Conservation (phyloP, 177 flowering plant genomes). For the Vitis hybrid region DNA sequence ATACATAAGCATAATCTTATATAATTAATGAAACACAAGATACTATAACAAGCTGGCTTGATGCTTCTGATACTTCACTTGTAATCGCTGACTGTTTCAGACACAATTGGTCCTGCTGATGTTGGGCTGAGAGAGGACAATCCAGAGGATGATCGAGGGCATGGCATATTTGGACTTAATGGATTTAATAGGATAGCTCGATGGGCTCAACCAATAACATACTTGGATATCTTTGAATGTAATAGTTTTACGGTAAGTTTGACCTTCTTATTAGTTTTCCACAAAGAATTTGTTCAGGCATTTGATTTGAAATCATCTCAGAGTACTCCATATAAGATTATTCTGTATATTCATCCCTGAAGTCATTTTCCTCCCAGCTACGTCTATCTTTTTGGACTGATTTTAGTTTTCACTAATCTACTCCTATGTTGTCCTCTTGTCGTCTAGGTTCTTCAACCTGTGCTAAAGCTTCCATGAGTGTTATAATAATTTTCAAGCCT, state of each 20-base stretch:
- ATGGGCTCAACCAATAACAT: slow-evolving; percentile 94
- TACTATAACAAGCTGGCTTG: not conserved
- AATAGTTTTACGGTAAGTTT: slow-evolving; percentile 69
- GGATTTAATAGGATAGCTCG: slow-evolving; percentile 53
- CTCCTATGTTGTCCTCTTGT: not conserved
- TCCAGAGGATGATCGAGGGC: slow-evolving; percentile 82
- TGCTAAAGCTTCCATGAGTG: too few species aligned
- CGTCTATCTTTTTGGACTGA: too few species aligned
- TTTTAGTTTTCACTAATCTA: too few species aligned
- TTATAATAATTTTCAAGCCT: too few species aligned
- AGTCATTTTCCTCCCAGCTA: not conserved
- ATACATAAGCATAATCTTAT: not conserved
- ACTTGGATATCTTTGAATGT: slow-evolving; percentile 67
- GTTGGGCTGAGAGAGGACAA: slow-evolving; percentile 78
- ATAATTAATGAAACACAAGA: not conserved
- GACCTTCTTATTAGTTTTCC: not conserved
- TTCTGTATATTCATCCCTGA: not conserved
- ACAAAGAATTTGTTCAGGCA: slow-evolving; percentile 1
- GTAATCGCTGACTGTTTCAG: slow-evolving; percentile 42
- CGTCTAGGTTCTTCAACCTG: not conserved
- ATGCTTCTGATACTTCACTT: slow-evolving; percentile 8
- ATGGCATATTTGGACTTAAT: slow-evolving; percentile 66
- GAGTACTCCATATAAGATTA: not conserved
- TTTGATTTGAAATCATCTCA: not conserved
- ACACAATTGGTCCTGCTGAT: slow-evolving; percentile 67